These are phyloP conservation scores for Neurospora sp. DNA, from an alignment of 495 filamentous ascomycete genomes.

Conservation along the genomic window DNA sequence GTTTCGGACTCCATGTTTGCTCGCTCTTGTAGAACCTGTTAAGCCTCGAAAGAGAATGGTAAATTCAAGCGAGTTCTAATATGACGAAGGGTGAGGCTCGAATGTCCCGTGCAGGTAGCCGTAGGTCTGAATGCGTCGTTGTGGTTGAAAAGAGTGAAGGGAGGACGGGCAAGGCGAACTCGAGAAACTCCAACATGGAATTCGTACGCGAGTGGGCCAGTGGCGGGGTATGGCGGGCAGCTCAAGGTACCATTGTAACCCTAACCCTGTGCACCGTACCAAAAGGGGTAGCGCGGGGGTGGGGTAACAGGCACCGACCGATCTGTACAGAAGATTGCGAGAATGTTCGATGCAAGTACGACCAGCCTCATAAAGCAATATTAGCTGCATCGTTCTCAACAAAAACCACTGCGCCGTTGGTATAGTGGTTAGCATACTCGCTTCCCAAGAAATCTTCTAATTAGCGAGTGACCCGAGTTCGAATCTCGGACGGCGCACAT, in stretches of 20 bases:
- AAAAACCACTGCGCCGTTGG: neutral
- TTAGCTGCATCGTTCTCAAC: neutral
- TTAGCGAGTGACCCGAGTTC: neutral
- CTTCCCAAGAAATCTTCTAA: neutral
- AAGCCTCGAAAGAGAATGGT: neutral
- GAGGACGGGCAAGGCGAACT: neutral
- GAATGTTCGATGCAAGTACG: neutral
- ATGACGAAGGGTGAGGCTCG: neutral
- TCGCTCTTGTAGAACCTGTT: neutral
- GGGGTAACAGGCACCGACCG: neutral
- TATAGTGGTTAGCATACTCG: conserved; percentile 1
- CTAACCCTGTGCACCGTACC: neutral
- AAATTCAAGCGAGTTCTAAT: neutral
- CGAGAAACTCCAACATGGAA: neutral
- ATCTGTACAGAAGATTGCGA: neutral
- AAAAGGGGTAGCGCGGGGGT: neutral
- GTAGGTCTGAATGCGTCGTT: neutral
- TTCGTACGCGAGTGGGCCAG: neutral
- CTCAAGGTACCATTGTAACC: neutral
- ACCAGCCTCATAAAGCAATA: neutral
- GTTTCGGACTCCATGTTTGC: conserved; percentile 26
- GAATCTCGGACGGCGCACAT: neutral
- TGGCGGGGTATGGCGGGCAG: neutral
- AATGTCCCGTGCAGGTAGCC: neutral
- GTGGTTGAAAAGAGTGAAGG: neutral